Conservation (phyloP, 176 grass and related monocot species). For the Typha latifolia region DNA sequence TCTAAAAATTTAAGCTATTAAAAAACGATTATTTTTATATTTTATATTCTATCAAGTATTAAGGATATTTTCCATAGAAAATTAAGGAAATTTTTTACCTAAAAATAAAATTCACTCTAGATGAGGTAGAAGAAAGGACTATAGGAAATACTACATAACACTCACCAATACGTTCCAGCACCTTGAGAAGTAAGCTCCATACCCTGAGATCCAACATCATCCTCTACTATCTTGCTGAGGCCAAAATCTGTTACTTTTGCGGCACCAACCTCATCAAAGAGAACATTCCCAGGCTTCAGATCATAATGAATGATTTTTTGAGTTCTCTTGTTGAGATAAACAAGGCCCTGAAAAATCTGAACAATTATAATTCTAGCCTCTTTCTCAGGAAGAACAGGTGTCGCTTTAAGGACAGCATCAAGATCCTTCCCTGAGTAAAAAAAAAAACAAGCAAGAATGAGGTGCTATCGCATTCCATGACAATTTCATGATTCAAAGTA, state of each 20-base stretch:
- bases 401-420: constrained; percentile 91
- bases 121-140: background rate
- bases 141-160: constrained; percentile 13
- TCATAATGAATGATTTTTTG: constrained; percentile 99
- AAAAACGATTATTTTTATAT: too few relatives aligned
- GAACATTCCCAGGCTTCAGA: constrained; percentile 95
- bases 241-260: constrained; percentile 99
- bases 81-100: background rate
- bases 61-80: background rate
- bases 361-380: constrained; percentile 98
- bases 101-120: background rate
- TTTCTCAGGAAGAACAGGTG: constrained; percentile 93
- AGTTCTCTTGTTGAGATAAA: constrained; percentile 95
- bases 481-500: background rate
- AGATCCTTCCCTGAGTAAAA: constrained; percentile 86
- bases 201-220: constrained; percentile 99
- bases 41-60: background rate
- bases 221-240: constrained; percentile 98
- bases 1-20: too few relatives aligned
- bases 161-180: constrained; percentile 98
- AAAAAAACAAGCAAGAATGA: constrained; percentile 17
- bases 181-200: constrained; percentile 99
- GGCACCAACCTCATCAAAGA: constrained; percentile 90
- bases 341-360: constrained; percentile 96
- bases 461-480: background rate